phyloP scores from a whole-genome alignment of 2,329 filamentous ascomycete species.

The Knufia petricola region DNA sequence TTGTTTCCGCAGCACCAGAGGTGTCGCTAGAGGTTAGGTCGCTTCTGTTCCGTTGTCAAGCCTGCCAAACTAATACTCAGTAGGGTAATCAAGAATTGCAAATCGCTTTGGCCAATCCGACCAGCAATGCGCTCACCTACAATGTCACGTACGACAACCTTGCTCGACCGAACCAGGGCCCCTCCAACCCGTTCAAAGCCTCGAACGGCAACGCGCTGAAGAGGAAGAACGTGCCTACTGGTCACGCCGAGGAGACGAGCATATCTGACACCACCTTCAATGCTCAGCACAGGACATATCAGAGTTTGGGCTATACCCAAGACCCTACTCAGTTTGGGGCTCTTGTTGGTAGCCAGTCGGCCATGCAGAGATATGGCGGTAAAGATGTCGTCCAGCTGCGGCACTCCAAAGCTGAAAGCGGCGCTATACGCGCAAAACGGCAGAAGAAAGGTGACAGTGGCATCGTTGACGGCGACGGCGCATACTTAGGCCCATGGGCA shows the following conservation, averaged over 20 bases:
- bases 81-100: constrained; percentile 43
- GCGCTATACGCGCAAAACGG: constrained; percentile 59
- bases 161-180: constrained; percentile 55
- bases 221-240: constrained; percentile 74
- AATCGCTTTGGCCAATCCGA: constrained; percentile 43
- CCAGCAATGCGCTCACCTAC: constrained; percentile 41
- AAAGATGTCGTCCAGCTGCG: constrained; percentile 45
- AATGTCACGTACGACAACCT: constrained; percentile 62
- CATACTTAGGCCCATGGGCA: constrained; percentile 94
- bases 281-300: constrained; percentile 73
- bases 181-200: constrained; percentile 65
- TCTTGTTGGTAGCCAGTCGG: constrained; percentile 40
- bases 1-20: constrained; percentile 42
- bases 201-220: constrained; percentile 50
- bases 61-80: constrained; percentile 25
- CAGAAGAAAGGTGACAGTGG: constrained; percentile 78
- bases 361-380: constrained; percentile 37
- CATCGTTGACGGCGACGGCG: constrained; percentile 73
- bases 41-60: constrained; percentile 11
- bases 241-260: constrained; percentile 75
- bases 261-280: constrained; percentile 88
- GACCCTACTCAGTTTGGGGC: constrained; percentile 36
- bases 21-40: constrained; percentile 49
- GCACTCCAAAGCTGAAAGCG: constrained; percentile 61
- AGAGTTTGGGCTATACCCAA: constrained; percentile 50